These are phyloP conservation scores for Dendrobium officinale DNA, from an alignment of 106 monocot genomes.

Conservation along the genomic window DNA sequence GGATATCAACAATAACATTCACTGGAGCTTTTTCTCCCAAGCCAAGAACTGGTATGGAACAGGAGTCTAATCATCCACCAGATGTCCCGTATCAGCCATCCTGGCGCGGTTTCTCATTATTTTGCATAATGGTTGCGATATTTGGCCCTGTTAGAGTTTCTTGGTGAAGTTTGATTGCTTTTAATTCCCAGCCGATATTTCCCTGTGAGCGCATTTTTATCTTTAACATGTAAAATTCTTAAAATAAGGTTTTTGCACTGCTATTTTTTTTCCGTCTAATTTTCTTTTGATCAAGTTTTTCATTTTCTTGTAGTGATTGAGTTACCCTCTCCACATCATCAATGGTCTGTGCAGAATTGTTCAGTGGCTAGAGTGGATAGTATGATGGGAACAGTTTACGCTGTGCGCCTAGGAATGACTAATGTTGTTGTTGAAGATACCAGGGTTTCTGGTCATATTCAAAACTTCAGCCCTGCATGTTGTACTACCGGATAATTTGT, in stretches of 20 bases:
- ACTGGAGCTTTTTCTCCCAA: too few relatives aligned
- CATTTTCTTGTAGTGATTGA: constrained; percentile 52
- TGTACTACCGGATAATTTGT: constrained; percentile 61
- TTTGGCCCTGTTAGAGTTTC: background rate
- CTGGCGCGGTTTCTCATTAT: background rate
- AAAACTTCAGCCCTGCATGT: constrained; percentile 76
- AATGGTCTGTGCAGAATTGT: constrained; percentile 62
- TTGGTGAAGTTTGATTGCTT: background rate
- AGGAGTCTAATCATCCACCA: too few relatives aligned
- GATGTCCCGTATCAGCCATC: too few relatives aligned
- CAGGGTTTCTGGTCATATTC: constrained; percentile 82
- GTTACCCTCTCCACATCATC: constrained; percentile 78
- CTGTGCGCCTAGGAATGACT: constrained; percentile 58
- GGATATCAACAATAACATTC: too few relatives aligned
- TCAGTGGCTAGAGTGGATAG: constrained; percentile 65
- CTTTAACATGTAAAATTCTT: background rate
- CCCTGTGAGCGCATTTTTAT: background rate
- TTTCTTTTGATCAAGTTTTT: background rate
- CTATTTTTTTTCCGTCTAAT: background rate
- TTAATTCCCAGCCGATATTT: background rate
- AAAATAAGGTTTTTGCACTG: background rate
- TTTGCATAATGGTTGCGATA: background rate
- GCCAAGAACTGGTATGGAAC: too few relatives aligned
- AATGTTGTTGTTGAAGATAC: constrained; percentile 76
- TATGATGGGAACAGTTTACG: constrained; percentile 43